These are phyloP conservation scores for Cicer arietinum DNA, from an alignment of 306 rosid genomes.

Conservation along the genomic window DNA sequence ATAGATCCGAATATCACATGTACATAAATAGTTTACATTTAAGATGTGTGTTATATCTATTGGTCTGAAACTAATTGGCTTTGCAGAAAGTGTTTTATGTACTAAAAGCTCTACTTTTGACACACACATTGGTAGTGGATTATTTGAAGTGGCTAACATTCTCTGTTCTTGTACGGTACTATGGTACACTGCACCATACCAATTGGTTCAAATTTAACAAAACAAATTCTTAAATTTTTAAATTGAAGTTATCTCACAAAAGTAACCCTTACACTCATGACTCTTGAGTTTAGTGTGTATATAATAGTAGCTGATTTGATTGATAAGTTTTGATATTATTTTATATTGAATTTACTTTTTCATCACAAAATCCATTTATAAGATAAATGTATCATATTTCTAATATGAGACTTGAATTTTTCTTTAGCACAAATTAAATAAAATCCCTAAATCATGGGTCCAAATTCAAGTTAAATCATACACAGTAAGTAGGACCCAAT, in stretches of 20 bases:
- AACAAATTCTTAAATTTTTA: neutral
- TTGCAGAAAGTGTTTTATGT: slow-evolving; percentile 25
- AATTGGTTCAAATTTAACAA: slow-evolving; percentile 13
- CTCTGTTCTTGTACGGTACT: slow-evolving; percentile 41
- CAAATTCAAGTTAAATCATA: too few relatives aligned
- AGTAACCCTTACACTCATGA: too few relatives aligned
- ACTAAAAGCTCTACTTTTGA: slow-evolving; percentile 29
- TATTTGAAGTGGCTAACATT: slow-evolving; percentile 43
- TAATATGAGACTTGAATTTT: too few relatives aligned
- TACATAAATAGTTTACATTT: slow-evolving; percentile 9
- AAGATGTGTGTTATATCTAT: slow-evolving; percentile 9
- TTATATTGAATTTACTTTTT: too few relatives aligned
- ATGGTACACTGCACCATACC: slow-evolving; percentile 44
- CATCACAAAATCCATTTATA: too few relatives aligned
- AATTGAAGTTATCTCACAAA: too few relatives aligned
- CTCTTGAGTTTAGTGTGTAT: too few relatives aligned
- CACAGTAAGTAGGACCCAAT: too few relatives aligned
- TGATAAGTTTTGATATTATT: too few relatives aligned
- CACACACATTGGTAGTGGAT: slow-evolving; percentile 39
- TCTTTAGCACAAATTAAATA: neutral
- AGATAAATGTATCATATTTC: too few relatives aligned
- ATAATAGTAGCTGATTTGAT: too few relatives aligned
- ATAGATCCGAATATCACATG: neutral
- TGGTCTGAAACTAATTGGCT: slow-evolving; percentile 24
- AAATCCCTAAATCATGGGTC: neutral